These are phyloP conservation scores for Pleodorina starrii DNA, from an alignment of 139 green algal genomes.

Conservation along the genomic window DNA sequence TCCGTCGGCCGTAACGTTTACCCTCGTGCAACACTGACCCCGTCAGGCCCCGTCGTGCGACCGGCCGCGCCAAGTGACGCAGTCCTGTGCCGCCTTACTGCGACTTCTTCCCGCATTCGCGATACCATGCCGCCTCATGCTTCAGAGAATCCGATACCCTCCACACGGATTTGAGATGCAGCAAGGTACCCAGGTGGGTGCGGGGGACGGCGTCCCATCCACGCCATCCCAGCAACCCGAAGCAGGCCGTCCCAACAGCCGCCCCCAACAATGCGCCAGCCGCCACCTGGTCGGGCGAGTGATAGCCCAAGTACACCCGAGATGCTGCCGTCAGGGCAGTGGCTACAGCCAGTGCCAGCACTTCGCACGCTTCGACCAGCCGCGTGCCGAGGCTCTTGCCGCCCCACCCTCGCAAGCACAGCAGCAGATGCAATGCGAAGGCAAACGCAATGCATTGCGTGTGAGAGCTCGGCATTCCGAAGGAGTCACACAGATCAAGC, in stretches of 20 bases:
- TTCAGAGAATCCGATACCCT: background rate
- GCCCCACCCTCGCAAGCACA: background rate
- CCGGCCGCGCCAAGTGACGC: no score
- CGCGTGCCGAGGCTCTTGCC: background rate
- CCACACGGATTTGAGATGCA: slow-evolving; percentile 14
- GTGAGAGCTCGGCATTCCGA: slow-evolving; percentile 69
- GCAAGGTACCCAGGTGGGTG: background rate
- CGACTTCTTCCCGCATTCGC: background rate
- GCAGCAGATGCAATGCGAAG: background rate
- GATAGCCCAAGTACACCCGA: slow-evolving; percentile 33
- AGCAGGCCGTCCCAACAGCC: background rate
- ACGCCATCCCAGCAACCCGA: background rate
- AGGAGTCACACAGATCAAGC: slow-evolving; percentile 62
- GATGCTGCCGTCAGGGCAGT: background rate
- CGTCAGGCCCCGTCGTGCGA: no score
- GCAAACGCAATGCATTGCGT: slow-evolving; percentile 55
- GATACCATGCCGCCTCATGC: background rate
- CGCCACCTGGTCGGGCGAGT: slow-evolving; percentile 9
- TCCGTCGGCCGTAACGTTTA: no score
- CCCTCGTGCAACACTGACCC: no score
- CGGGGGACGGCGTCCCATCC: background rate
- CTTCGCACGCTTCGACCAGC: background rate
- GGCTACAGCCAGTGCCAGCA: background rate
- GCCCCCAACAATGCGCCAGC: background rate
- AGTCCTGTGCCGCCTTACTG: no score